Conservation (phyloP, 805 yeast genomes). For the Zygoascus biomembranicola region DNA sequence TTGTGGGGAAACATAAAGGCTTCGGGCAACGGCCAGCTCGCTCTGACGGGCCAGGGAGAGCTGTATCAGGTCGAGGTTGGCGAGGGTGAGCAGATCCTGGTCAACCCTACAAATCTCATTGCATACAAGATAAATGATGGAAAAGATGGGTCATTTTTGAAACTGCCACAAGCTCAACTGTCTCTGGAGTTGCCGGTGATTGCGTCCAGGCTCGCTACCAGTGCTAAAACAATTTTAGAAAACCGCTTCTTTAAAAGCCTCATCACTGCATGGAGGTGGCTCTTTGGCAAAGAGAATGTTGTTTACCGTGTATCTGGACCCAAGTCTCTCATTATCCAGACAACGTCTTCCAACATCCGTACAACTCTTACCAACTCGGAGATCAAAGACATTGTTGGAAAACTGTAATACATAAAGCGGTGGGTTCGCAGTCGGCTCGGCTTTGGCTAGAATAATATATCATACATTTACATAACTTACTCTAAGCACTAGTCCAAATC, state of each 20-base stretch:
- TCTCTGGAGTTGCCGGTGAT: slow-evolving; percentile 2
- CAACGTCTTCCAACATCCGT: slow-evolving; percentile 9
- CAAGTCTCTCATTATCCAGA: slow-evolving; percentile 23
- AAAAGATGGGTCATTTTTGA: slow-evolving; percentile 8
- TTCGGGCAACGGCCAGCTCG: slow-evolving; percentile 35
- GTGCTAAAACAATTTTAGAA: neutral
- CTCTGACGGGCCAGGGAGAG: slow-evolving; percentile 34
- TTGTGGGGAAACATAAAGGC: slow-evolving; percentile 26
- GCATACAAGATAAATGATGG: slow-evolving; percentile 28
- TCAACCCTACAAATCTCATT: slow-evolving; percentile 35
- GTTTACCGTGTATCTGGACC: slow-evolving; percentile 23
- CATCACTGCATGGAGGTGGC: neutral
- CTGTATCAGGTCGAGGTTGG: slow-evolving; percentile 32
- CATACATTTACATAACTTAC: neutral
- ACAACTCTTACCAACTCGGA: neutral
- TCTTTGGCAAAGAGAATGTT: slow-evolving; percentile 18
- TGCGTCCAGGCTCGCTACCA: neutral
- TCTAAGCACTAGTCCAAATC: slow-evolving; percentile 44
- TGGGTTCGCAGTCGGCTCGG: too few relatives aligned
- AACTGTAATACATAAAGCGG: too few relatives aligned
- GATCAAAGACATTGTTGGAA: neutral
- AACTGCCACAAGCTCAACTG: slow-evolving; percentile 9
- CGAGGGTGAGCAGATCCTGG: slow-evolving; percentile 30
- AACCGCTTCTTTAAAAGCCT: neutral
- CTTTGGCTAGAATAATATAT: neutral